A percentile compares a stretch with the other conserved stretches of the same genome.
These are phyloP conservation scores for Backusella tarrabulga DNA, from an alignment of 192 early-diverging fungal species.

Conservation along the genomic window DNA sequence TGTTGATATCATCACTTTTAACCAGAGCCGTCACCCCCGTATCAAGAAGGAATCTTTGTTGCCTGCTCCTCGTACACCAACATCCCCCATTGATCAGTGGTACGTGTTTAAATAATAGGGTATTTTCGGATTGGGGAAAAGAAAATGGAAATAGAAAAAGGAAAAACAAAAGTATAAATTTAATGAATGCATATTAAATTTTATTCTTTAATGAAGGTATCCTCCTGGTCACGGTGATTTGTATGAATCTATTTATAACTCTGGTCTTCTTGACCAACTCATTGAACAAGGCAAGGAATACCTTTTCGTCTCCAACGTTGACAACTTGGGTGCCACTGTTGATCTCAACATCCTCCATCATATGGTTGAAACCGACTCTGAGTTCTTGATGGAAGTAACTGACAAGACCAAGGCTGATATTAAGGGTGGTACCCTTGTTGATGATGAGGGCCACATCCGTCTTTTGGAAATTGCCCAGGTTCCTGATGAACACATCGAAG, in stretches of 20 bases:
- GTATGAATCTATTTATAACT: slow-evolving; percentile 92
- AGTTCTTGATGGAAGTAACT: slow-evolving; percentile 99
- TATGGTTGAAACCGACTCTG: slow-evolving; percentile 82
- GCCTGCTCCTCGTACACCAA: slow-evolving; percentile 73
- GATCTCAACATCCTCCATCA: slow-evolving; percentile 91
- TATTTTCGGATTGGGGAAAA: slow-evolving; percentile 20
- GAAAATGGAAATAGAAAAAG: not conserved
- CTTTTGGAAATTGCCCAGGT: slow-evolving; percentile 99
- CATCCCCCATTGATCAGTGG: slow-evolving; percentile 67
- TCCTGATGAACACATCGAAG: slow-evolving; percentile 93
- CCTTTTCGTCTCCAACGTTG: slow-evolving; percentile 98
- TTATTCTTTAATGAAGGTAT: slow-evolving; percentile 56
- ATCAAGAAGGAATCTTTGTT: slow-evolving; percentile 91
- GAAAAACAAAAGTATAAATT: not conserved
- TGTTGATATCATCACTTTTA: slow-evolving; percentile 94
- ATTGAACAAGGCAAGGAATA: slow-evolving; percentile 97
- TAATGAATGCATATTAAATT: not conserved
- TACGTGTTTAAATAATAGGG: not conserved
- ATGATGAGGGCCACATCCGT: slow-evolving; percentile 92
- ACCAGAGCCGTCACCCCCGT: slow-evolving; percentile 94
- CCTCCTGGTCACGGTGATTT: slow-evolving; percentile 99
- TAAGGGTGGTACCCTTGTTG: slow-evolving; percentile 98
- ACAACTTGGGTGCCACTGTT: slow-evolving; percentile 97
- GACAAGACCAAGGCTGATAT: slow-evolving; percentile 99
- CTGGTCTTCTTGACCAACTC: slow-evolving; percentile 89